Evolutionary conservation across 2,329 filamentous ascomycete genomes (phyloP), one percentile per base, ranked within the genome.

Genomic region (Alternaria brassicae): DNA sequence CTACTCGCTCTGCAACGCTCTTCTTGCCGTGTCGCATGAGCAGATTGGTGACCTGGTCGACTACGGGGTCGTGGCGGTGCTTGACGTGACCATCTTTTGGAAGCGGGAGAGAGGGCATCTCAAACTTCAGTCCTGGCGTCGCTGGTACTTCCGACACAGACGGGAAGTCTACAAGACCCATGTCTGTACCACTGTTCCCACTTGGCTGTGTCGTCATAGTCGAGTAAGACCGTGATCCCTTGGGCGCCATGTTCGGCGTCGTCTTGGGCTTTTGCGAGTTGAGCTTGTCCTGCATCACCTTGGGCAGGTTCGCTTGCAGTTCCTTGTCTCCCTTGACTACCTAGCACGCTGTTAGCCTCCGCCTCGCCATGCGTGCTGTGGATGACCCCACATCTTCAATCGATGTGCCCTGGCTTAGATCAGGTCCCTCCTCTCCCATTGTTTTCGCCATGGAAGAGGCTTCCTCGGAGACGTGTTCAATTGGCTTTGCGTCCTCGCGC

Each of bases 21-120:
- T 96, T 87, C 83, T 97, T 96, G 69, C 95, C 95, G 79, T 98
- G 87, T 70, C 84, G 84, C 94, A 98, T 99, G 64, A 99, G 80
- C 68, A 97, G 83, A 76, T 93, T 93, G 17, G 93, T 97, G 70
- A 98, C 84, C 81, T 97, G 95, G 66, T 90, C 83, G 47, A 98
- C 83, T 7, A 97, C 84, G 2, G 91, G 88, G 74, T 97, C 91
- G 75, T 98, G 96, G 72, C 95, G 88, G 75, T 91, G 84, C 78
- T 93, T 91, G 70, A 94, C 81, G 79, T 91, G 84, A 57, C 83
- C 79, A 27, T 83, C 81, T 56, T 85, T 84, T 9, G 89, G 85
- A 52, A 93, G 82, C 6, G 90, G 88, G 56, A 89, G 80, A 34
- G 83, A 81, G 1, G 93, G 93, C 63, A 92, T 81, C 4, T 86